Evolutionary conservation across 1,284 basidiomycete species (phyloP).

Genomic region (Anthracocystis panici-leucophaei): DNA sequence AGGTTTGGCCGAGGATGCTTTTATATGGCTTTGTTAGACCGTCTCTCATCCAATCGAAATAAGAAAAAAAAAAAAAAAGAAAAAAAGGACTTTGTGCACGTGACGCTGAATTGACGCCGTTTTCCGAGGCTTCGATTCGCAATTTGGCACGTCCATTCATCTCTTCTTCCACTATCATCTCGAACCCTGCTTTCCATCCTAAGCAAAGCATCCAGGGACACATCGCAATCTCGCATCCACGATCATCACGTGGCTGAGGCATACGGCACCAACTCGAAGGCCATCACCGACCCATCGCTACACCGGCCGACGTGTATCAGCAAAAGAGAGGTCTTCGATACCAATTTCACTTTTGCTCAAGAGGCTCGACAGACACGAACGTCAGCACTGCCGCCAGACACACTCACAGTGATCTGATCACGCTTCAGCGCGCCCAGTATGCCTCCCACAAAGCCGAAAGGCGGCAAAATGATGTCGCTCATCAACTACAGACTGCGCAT

Average conservation of each 20-base stretch:
- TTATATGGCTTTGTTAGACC: neutral
- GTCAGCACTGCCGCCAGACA: neutral
- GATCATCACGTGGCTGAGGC: no score
- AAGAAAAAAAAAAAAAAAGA: neutral
- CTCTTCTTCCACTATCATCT: constrained; percentile 1
- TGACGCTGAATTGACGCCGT: neutral
- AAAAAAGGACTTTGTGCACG: neutral
- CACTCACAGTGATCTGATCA: neutral
- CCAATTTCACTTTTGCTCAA: neutral
- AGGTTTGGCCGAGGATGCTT: neutral
- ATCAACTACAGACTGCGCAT: constrained; percentile 98
- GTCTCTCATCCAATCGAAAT: neutral
- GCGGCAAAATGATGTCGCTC: constrained; percentile 89
- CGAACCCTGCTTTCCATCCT: neutral
- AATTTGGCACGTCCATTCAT: neutral
- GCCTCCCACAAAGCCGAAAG: constrained; percentile 65
- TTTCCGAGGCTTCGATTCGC: neutral
- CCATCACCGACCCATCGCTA: no score
- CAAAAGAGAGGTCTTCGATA: neutral
- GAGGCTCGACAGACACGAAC: neutral
- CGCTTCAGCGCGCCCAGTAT: constrained; percentile 7
- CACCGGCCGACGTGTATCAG: no score
- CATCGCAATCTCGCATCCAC: no score
- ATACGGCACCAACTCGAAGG: no score
- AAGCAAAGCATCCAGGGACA: neutral